phyloP scores from a whole-genome alignment of 176 grass and related monocot species.

The Ananas comosus region DNA sequence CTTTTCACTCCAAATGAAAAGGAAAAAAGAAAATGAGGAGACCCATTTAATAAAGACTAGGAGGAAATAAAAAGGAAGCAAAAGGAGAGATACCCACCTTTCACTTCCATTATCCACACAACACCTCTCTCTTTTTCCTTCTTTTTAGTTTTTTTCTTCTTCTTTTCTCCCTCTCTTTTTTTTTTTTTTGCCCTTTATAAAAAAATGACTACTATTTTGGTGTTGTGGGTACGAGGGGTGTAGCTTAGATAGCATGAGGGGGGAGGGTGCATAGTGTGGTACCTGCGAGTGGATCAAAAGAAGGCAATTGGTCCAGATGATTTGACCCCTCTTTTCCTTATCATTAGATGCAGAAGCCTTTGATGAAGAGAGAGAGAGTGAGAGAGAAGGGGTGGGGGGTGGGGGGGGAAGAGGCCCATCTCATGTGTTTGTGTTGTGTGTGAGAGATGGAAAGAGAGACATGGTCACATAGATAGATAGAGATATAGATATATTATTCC shows the following conservation, averaged over 20 bases:
- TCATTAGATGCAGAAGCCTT: conserved; percentile 14
- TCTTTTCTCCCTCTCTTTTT: conserved; percentile 25
- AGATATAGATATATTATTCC: conserved; percentile 18
- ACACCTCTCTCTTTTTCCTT: conserved; percentile 26
- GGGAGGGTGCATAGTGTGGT: not conserved
- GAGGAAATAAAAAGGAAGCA: conserved; percentile 40
- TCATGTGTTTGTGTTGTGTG: not conserved
- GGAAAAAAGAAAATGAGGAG: conserved; percentile 47
- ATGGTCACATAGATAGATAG: conserved; percentile 3
- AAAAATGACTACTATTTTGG: not conserved
- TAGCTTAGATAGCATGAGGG: not conserved
- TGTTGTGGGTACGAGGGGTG: not conserved
- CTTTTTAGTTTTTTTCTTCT: conserved; percentile 24
- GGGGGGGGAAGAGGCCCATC: not conserved
- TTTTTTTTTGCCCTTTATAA: not conserved
- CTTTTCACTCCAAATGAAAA: conserved; percentile 55
- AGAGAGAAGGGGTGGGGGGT: not conserved
- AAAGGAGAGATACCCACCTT: conserved; percentile 63
- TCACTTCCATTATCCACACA: conserved; percentile 77
- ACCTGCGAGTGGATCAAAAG: conserved; percentile 25
- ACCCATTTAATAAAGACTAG: conserved; percentile 35
- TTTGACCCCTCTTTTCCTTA: conserved; percentile 15
- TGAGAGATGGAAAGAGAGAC: conserved; percentile 14
- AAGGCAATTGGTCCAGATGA: conserved; percentile 13
- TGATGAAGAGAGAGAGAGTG: not conserved